Conservation (phyloP, 2,329 filamentous ascomycete genomes). For the Neoascochyta sp. region DNA sequence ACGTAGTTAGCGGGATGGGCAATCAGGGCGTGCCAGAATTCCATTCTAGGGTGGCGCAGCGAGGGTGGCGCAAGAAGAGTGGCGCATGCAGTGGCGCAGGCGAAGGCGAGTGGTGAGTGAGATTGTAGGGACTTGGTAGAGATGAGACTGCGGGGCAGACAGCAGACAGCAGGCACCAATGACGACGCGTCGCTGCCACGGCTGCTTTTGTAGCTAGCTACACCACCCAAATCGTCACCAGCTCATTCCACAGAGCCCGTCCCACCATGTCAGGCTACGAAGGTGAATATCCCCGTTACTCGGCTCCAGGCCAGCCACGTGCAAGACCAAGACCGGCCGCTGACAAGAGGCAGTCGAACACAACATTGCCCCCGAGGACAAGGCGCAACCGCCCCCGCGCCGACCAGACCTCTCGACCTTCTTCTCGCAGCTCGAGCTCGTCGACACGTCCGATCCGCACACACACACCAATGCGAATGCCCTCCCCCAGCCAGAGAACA, state of each 20-base stretch:
- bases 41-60: too few relatives aligned
- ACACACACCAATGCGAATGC: slow-evolving; percentile 55
- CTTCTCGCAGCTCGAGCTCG: slow-evolving; percentile 59
- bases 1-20: too few relatives aligned
- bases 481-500: slow-evolving; percentile 57
- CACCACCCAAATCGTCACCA: background rate
- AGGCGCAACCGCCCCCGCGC: slow-evolving; percentile 43
- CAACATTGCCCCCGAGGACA: slow-evolving; percentile 42
- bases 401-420: slow-evolving; percentile 64
- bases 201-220: slow-evolving; percentile 1
- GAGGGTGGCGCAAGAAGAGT: too few relatives aligned
- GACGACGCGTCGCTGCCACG: slow-evolving; percentile 7
- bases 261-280: slow-evolving; percentile 47
- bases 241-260: too few relatives aligned
- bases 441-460: slow-evolving; percentile 51
- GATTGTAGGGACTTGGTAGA: too few relatives aligned
- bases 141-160: too few relatives aligned
- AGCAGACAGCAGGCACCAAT: slow-evolving; percentile 9
- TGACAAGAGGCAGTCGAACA: slow-evolving; percentile 46
- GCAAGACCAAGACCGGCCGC: slow-evolving; percentile 1
- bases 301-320: too few relatives aligned
- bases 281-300: slow-evolving; percentile 36
- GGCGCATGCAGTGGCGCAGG: too few relatives aligned
- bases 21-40: too few relatives aligned
- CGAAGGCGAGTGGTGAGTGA: too few relatives aligned